Evolutionary conservation across 352 stramenopile genomes (phyloP).

Genomic region (Phytophthora pisi): DNA sequence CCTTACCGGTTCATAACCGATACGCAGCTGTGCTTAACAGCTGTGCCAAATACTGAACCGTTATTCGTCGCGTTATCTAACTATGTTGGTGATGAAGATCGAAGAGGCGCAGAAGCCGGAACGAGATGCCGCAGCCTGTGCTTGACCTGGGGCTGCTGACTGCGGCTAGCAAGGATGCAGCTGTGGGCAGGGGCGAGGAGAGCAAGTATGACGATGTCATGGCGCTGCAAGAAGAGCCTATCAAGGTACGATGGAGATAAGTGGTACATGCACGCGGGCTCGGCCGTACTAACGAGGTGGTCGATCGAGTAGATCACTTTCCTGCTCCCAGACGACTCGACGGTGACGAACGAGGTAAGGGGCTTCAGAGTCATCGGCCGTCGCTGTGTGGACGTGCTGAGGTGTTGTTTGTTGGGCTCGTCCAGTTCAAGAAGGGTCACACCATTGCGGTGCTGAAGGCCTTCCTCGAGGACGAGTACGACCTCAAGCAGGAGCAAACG

Average conservation of each 20-base stretch:
- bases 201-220: slow-evolving; percentile 67
- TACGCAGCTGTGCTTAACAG: no score
- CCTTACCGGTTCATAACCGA: neutral
- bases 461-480: slow-evolving; percentile 62
- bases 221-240: slow-evolving; percentile 60
- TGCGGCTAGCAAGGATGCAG: slow-evolving; percentile 29
- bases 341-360: slow-evolving; percentile 43
- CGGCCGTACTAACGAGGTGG: neutral
- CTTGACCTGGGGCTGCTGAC: slow-evolving; percentile 32
- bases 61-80: no score
- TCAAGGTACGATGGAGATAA: slow-evolving; percentile 34
- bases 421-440: slow-evolving; percentile 72
- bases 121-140: slow-evolving; percentile 33
- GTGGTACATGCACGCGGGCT: no score
- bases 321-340: slow-evolving; percentile 62
- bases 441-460: slow-evolving; percentile 65
- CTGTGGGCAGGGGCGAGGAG: slow-evolving; percentile 28
- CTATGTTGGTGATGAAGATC: slow-evolving; percentile 2
- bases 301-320: slow-evolving; percentile 50
- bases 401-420: neutral
- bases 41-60: no score
- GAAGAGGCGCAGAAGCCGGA: slow-evolving; percentile 18
- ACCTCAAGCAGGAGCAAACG: slow-evolving; percentile 40
- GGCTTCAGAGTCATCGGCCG: neutral
- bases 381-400: neutral